Evolutionary conservation across 805 yeast species (phyloP).

Genomic region (Wickerhamomyces queroliae): DNA sequence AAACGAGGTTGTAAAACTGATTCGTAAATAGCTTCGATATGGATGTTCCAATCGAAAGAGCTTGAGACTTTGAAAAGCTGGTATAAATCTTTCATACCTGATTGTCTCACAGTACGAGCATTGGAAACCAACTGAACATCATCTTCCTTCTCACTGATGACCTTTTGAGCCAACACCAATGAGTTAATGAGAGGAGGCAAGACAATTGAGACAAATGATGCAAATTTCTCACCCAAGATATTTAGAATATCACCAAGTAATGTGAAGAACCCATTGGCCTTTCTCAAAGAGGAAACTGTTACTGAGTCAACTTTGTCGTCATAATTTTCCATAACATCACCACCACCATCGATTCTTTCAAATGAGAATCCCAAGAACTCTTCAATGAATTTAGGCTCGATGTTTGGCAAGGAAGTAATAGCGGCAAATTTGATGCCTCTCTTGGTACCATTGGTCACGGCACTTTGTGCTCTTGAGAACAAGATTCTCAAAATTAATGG

Average conservation of each 20-base stretch:
- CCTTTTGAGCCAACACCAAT: constrained; percentile 46
- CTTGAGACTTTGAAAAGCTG: constrained; percentile 51
- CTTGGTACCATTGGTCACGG: constrained; percentile 62
- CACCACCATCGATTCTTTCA: constrained; percentile 39
- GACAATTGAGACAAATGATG: constrained; percentile 6
- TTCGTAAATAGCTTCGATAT: constrained; percentile 43
- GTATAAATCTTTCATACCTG: constrained; percentile 60
- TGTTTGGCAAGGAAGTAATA: constrained; percentile 53
- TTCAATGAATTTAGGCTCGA: constrained; percentile 44
- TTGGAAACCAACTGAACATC: constrained; percentile 22
- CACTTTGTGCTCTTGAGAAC: constrained; percentile 80
- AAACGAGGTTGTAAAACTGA: constrained; percentile 61
- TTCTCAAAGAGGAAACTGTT: constrained; percentile 34
- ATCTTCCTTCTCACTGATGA: constrained; percentile 18
- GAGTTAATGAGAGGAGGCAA: constrained; percentile 53
- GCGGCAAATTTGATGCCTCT: constrained; percentile 70
- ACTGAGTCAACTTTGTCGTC: constrained; percentile 17
- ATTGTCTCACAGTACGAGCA: constrained; percentile 56
- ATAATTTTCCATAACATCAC: constrained; percentile 15
- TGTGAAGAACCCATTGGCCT: constrained; percentile 59
- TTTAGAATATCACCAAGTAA: constrained; percentile 49
- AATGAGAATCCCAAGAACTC: constrained; percentile 61
- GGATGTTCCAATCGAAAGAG: constrained; percentile 51
- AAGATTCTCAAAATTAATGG: constrained; percentile 72
- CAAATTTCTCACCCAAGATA: constrained; percentile 53